Percentiles rank a stretch among this genome's conserved stretches.
phyloP scores from a whole-genome alignment of 2,329 filamentous ascomycete species.

The Massarina eburnea region DNA sequence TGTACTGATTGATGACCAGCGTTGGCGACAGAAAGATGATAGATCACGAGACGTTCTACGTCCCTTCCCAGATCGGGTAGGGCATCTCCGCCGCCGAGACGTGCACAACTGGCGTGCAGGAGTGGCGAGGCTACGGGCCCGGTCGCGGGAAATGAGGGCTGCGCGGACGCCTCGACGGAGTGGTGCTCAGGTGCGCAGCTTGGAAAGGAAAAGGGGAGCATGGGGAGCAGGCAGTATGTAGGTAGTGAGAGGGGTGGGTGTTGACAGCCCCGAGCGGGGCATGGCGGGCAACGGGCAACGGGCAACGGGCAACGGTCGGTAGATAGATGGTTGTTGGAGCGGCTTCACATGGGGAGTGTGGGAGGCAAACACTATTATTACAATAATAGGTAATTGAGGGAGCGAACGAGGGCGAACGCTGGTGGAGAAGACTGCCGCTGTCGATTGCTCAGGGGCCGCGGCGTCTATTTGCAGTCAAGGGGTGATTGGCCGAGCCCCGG shows the following conservation, averaged over 20 bases:
- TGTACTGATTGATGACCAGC: conserved; percentile 6
- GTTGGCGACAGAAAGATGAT: not conserved
- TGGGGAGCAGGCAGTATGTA: no score
- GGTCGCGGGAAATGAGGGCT: not conserved
- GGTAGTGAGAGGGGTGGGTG: no score
- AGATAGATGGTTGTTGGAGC: no score
- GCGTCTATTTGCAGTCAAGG: conserved; percentile 11
- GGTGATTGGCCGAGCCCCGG: not conserved
- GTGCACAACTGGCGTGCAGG: conserved; percentile 23
- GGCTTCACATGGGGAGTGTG: no score
- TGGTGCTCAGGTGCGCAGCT: no score
- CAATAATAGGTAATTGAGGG: no score
- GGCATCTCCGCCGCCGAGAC: conserved; percentile 15
- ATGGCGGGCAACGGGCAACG: no score
- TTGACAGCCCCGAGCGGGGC: no score
- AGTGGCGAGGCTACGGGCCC: conserved; percentile 25
- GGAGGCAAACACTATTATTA: no score
- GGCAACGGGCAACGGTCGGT: no score
- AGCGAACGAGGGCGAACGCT: not conserved
- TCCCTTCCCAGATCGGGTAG: conserved; percentile 6
- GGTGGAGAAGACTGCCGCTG: not conserved
- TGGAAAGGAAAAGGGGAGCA: no score
- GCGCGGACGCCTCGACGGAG: no score
- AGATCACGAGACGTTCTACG: not conserved
- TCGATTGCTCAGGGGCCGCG: conserved; percentile 21